Percentiles rank a stretch among this genome's conserved stretches.
These are phyloP conservation scores for Solanum tarijense DNA, from an alignment of 257 asterid genomes.

Conservation along the genomic window DNA sequence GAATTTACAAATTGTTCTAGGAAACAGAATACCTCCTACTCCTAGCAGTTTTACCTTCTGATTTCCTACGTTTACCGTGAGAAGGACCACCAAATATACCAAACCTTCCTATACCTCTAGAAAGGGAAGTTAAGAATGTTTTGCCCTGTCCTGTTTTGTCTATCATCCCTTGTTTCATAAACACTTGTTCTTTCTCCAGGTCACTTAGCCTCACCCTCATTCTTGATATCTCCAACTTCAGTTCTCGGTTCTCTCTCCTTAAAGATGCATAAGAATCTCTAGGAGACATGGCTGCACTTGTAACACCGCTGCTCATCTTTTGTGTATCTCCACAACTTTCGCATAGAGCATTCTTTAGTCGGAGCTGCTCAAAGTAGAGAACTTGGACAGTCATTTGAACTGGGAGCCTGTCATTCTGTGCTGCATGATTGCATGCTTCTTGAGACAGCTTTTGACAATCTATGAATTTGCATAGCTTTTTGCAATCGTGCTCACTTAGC, in stretches of 20 bases:
- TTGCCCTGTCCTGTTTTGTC: constrained; percentile 41
- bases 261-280: constrained; percentile 48
- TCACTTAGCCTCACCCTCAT: constrained; percentile 62
- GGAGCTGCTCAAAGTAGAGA: constrained; percentile 47
- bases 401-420: constrained; percentile 57
- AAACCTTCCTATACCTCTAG: constrained; percentile 48
- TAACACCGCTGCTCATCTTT: constrained; percentile 47
- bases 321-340: constrained; percentile 47
- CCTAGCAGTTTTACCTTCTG: constrained; percentile 22
- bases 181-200: constrained; percentile 53
- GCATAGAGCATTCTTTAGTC: constrained; percentile 35
- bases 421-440: constrained; percentile 67
- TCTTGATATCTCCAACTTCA: constrained; percentile 61
- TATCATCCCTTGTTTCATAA: constrained; percentile 63
- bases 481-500: constrained; percentile 42
- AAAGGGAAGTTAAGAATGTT: constrained; percentile 44
- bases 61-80: constrained; percentile 31
- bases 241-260: constrained; percentile 54
- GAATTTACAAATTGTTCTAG: not conserved
- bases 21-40: constrained; percentile 35
- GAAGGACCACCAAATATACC: constrained; percentile 37
- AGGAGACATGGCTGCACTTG: constrained; percentile 50
- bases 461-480: constrained; percentile 45
- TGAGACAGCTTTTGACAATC: constrained; percentile 60
- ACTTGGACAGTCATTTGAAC: constrained; percentile 46